Base-by-base conservation (phyloP, 1,284 basidiomycete species). In the Xerocomus amazonicus region DNA sequence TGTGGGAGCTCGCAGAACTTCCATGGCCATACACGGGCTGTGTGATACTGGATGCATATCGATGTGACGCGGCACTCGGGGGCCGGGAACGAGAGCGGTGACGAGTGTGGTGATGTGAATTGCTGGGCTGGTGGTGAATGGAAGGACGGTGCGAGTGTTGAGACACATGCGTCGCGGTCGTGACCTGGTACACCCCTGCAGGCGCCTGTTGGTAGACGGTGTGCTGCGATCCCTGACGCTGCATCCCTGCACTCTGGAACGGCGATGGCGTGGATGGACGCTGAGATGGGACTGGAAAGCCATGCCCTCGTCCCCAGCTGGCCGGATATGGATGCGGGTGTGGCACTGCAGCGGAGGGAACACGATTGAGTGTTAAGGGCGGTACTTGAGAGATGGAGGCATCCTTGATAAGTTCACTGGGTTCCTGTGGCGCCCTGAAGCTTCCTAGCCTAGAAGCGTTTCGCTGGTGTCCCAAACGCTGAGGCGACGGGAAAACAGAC, bases 11-110 rank as follows among this genome's bases (percentile, higher is more conserved):
- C 45, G 32, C 56, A 16, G 67, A 61, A 48, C 56, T 49, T 45
- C 55, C 58, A 35, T 66, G 61, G 16, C 59, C 61, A 40, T 69
- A 52, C 23, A 54, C 29, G 32, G 66, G 56, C n/a, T 41, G 62
- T 19, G 63, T 66, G 45, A 56, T 45, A 23, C 32, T 66, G 38
- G 67, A 57, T 9, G 61, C 57, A 47, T 68, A 65, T 16, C 61
- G 59, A 44, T 69, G 63, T 9, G 63, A 65, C 4, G 67, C 56
- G 32, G 65, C 56, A 23, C 55, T 67, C 9, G 63, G 67, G 10
- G 62, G 66, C 16, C 67, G 50, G 13, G 67, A 53, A 2, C 54
- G 66, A 32, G 66, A 58, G 27, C 61, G 66, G 35, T 37, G 54
- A 32, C 51, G 61, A 7, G 28, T 37, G 7, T 37, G 19, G 34